phyloP scores from a whole-genome alignment of 2,329 filamentous ascomycete species.

The Aspergillus flavus region DNA sequence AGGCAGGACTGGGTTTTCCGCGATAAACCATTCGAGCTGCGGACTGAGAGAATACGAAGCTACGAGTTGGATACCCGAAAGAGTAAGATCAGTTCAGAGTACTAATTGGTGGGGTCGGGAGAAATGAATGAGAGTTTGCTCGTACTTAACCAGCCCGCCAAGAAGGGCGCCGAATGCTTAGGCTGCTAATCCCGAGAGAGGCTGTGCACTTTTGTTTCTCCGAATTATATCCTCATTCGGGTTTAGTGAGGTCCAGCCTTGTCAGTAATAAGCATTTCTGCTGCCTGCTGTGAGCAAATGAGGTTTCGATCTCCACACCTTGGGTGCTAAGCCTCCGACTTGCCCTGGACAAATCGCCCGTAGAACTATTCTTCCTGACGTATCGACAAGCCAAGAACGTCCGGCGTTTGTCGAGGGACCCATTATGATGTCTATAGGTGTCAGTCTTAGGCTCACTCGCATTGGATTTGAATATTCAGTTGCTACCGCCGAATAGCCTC shows the following conservation, averaged over 20 bases:
- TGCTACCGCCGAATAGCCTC: neutral
- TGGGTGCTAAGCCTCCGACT: neutral
- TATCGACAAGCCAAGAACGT: too few relatives aligned
- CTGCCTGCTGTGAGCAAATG: neutral
- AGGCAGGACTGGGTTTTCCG: slow-evolving; percentile 18
- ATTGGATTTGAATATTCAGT: neutral
- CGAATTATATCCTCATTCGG: neutral
- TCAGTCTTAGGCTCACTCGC: neutral
- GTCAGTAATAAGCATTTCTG: neutral
- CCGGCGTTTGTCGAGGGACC: too few relatives aligned
- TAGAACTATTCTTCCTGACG: neutral
- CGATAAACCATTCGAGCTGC: slow-evolving; percentile 18
- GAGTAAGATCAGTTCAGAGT: neutral
- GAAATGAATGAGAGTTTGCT: neutral
- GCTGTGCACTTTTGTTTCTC: neutral
- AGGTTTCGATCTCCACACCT: neutral
- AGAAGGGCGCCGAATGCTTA: neutral
- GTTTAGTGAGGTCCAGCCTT: neutral
- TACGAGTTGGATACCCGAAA: neutral
- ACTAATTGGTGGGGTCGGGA: neutral
- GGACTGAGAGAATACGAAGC: too few relatives aligned
- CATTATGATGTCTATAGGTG: neutral
- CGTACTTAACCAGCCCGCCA: neutral
- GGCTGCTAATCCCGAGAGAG: neutral
- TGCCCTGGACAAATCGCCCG: neutral